These are phyloP conservation scores for Multifurca ochricompacta DNA, from an alignment of 768 basidiomycete species.

Conservation along the genomic window DNA sequence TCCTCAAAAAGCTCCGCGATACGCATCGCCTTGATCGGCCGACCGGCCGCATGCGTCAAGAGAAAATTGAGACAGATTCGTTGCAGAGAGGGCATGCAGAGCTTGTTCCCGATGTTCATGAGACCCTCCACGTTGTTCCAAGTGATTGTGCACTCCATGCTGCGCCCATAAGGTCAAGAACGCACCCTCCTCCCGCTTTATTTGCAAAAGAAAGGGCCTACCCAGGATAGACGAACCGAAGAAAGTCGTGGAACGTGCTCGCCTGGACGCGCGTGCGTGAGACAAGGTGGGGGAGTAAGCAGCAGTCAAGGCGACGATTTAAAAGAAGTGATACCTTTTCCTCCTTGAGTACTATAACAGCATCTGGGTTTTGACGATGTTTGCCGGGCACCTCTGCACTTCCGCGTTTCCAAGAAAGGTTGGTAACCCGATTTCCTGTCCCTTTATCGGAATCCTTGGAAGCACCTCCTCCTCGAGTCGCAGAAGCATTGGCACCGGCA, in stretches of 20 bases:
- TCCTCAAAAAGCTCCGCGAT: constrained; percentile 89
- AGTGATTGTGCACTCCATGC: constrained; percentile 84
- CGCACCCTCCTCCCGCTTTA: background rate
- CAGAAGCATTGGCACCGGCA: background rate
- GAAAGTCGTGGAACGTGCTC: constrained; percentile 84
- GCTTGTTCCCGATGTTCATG: constrained; percentile 86
- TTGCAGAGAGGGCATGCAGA: constrained; percentile 76
- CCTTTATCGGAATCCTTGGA: constrained; percentile 16
- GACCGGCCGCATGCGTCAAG: constrained; percentile 86
- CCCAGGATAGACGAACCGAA: constrained; percentile 93
- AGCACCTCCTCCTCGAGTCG: constrained; percentile 11
- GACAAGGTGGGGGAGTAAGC: background rate
- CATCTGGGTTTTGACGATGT: constrained; percentile 47
- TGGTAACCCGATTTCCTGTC: constrained; percentile 15
- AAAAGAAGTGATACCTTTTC: constrained; percentile 70
- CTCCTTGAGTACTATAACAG: constrained; percentile 84
- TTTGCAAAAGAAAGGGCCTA: constrained; percentile 32
- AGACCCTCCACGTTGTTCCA: constrained; percentile 93
- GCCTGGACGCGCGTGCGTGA: constrained; percentile 37
- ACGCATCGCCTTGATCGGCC: constrained; percentile 87
- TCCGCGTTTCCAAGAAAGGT: constrained; percentile 12
- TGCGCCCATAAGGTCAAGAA: constrained; percentile 26
- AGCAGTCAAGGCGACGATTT: no score
- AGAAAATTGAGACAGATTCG: constrained; percentile 81
- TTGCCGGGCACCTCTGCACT: background rate